Percentiles rank a stretch among this genome's conserved stretches.
phyloP scores from a whole-genome alignment of 2,329 filamentous ascomycete genomes.

The Epichloe gansuensis region DNA sequence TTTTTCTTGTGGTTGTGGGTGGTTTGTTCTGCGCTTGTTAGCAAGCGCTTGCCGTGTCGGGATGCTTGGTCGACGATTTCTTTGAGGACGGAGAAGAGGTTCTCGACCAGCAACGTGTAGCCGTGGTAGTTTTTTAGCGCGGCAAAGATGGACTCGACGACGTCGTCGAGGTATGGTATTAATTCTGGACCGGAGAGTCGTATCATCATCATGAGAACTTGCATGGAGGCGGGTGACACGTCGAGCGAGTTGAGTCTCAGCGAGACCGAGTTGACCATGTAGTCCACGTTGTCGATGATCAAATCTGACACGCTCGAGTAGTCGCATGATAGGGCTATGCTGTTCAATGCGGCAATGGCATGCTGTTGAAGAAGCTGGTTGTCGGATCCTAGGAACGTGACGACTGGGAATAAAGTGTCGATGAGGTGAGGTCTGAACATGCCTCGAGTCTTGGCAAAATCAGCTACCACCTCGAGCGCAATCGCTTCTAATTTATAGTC shows the following conservation, averaged over 20 bases:
- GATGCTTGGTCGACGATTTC: constrained; percentile 75
- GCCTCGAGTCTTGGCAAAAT: constrained; percentile 56
- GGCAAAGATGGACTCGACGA: constrained; percentile 81
- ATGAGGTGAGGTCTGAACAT: constrained; percentile 75
- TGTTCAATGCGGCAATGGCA: constrained; percentile 71
- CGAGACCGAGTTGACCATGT: constrained; percentile 86
- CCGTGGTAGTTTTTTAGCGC: constrained; percentile 93
- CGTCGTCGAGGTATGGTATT: constrained; percentile 81
- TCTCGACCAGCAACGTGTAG: constrained; percentile 74
- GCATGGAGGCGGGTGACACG: constrained; percentile 78
- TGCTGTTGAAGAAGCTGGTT: constrained; percentile 59
- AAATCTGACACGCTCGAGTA: constrained; percentile 65
- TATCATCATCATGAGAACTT: constrained; percentile 91
- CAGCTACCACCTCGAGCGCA: constrained; percentile 66
- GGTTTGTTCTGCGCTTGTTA: constrained; percentile 26
- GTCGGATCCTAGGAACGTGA: constrained; percentile 70
- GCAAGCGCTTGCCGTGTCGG: constrained; percentile 38
- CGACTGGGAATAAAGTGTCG: constrained; percentile 81
- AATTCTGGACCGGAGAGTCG: constrained; percentile 68
- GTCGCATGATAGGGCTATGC: constrained; percentile 59
- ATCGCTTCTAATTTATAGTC: constrained; percentile 70
- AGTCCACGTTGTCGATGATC: constrained; percentile 85
- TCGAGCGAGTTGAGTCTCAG: constrained; percentile 84
- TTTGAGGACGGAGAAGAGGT: constrained; percentile 68
- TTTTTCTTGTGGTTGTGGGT: constrained; percentile 30